Evolutionary conservation across 1,284 basidiomycete genomes (phyloP), one percentile per base, ranked within the genome.

Genomic region (Exobasidium cylindrosporum): DNA sequence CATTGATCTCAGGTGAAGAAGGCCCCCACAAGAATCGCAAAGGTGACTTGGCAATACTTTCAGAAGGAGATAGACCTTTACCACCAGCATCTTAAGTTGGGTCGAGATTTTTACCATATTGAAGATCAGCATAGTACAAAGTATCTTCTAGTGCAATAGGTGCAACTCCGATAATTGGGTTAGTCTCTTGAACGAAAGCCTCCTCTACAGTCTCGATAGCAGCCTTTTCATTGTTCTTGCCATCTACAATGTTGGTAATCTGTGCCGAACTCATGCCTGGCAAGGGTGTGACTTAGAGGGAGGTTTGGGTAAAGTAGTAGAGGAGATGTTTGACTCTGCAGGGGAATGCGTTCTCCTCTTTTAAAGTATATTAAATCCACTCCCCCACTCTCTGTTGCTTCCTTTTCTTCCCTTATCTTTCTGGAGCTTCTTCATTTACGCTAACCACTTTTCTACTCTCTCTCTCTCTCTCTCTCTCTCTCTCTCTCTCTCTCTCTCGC

Each of bases 11-110:
- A 46, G 52, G 24, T 57, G 58, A 50, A 50, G 47, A 6, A 21
- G 47, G 47, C 14, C 47, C 47, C 47, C 47, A 50, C 13, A 50
- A 14, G 21, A 50, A 50, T 24, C 47, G 47, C 26, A 50, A 50
- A 28, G 21, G 4, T 3, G 21, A 6, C 4, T 24, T 50, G n/a
- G 5, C 26, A 4, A 50, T 50, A 4, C 26, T 28, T 3, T 14
- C 21, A 24, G 21, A 14, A 28, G 47, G 47, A 28, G 5, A 24
- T 13, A 24, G 5, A 28, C 47, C 47, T 24, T 13, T 24, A 21
- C 47, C 47, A 24, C 21, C 47, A 21, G 26, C 26, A 14, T 21
- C 47, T 50, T 50, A 14, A 5, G 26, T 13, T 4, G 47, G 47
- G 4, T 14, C 26, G 14, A 21, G n/a, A 28, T 50, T 50, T 3